phyloP scores from a whole-genome alignment of 331 rosid genomes.

The Stylosanthes scabra region DNA sequence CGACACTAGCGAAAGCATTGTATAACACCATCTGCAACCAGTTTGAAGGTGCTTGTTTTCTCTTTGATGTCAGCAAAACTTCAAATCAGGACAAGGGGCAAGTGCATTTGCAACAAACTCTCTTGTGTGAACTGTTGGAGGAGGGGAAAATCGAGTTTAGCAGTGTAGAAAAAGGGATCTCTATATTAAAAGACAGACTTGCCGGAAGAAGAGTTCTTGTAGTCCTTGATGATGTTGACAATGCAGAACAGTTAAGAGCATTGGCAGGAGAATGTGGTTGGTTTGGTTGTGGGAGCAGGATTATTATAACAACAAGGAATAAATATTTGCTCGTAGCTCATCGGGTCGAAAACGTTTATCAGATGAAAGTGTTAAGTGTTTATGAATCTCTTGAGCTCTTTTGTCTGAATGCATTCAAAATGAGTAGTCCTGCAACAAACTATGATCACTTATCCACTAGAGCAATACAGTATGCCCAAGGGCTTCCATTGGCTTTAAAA shows the following conservation, averaged over 20 bases:
- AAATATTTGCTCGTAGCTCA: not conserved
- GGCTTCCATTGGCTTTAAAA: constrained; percentile 36
- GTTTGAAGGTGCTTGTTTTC: no score
- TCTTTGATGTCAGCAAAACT: no score
- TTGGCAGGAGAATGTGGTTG: constrained; percentile 2
- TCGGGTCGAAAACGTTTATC: not conserved
- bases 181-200: no score
- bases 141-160: no score
- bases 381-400: constrained; percentile 27
- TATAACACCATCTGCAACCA: no score
- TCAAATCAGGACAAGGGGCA: no score
- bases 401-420: constrained; percentile 21
- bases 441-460: not conserved
- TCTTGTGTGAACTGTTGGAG: no score
- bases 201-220: no score
- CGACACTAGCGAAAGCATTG: no score
- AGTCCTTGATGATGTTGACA: no score
- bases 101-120: no score
- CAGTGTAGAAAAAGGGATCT: no score
- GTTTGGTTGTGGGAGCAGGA: constrained; percentile 31
- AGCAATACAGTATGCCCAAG: constrained; percentile 15
- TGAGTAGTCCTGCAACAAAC: not conserved
- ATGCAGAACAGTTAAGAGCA: not conserved
- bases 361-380: constrained; percentile 4
- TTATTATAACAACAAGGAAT: constrained; percentile 40